A percentile compares a stretch with the other conserved stretches of the same genome.
phyloP scores from a whole-genome alignment of 1,284 basidiomycete species.

The Moesziomyces sp. region DNA sequence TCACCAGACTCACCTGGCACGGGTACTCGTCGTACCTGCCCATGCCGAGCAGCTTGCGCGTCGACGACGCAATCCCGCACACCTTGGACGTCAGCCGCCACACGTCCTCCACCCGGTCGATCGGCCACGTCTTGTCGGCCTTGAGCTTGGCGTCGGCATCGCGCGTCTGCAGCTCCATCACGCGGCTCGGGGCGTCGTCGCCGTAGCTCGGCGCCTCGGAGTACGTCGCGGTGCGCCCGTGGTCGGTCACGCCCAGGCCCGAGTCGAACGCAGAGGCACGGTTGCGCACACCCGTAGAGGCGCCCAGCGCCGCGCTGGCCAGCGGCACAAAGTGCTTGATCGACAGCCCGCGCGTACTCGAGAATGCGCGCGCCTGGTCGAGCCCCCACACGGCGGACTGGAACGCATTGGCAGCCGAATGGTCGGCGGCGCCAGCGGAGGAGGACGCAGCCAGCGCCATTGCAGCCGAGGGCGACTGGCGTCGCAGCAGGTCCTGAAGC shows the following conservation, averaged over 20 bases:
- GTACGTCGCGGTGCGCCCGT: constrained; percentile 19
- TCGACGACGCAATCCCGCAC: constrained; percentile 40
- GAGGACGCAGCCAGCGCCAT: background rate
- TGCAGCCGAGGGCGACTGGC: constrained; percentile 6
- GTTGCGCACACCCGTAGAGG: constrained; percentile 2
- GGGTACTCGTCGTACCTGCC: constrained; percentile 29
- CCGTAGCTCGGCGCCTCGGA: constrained; percentile 3
- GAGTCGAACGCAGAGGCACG: constrained; percentile 23
- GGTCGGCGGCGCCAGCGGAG: background rate
- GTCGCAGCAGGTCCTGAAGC: constrained; percentile 30
- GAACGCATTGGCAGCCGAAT: constrained; percentile 16
- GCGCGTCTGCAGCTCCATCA: constrained; percentile 14
- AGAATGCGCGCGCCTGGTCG: constrained; percentile 4
- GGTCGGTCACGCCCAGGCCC: constrained; percentile 24
- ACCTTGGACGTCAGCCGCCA: constrained; percentile 37
- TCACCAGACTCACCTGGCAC: constrained; percentile 39
- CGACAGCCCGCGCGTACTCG: constrained; percentile 8
- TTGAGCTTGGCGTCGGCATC: constrained; percentile 10
- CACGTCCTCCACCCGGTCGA: constrained; percentile 38
- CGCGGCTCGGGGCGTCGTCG: constrained; percentile 4
- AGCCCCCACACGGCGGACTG: constrained; percentile 6
- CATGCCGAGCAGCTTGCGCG: constrained; percentile 24
- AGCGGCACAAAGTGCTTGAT: constrained; percentile 23
- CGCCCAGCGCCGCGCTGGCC: constrained; percentile 9
- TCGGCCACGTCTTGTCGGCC: constrained; percentile 8